phyloP scores from a whole-genome alignment of 345 rosid genomes.

The Boechera retrofracta region DNA sequence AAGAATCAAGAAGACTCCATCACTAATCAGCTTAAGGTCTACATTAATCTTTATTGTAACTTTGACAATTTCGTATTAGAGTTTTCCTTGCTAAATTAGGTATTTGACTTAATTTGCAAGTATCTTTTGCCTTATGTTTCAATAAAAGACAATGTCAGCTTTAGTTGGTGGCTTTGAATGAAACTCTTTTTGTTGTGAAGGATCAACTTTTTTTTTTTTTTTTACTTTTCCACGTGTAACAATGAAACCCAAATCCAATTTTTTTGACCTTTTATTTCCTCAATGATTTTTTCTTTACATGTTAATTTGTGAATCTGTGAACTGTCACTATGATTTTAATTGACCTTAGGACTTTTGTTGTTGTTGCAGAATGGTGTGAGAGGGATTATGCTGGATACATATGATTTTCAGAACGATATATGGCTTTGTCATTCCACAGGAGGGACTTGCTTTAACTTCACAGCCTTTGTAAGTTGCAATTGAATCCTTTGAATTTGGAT shows the following conservation, averaged over 20 bases:
- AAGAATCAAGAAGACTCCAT: conserved; percentile 87
- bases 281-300: neutral
- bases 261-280: neutral
- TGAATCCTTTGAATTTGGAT: neutral
- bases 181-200: neutral
- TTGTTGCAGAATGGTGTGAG: conserved; percentile 85
- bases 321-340: neutral
- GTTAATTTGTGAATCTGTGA: neutral
- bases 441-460: conserved; percentile 72
- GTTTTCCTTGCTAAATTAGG: neutral
- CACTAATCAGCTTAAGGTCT: conserved; percentile 77
- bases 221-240: conserved; percentile 25
- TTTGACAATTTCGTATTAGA: neutral
- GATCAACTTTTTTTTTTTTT: neutral
- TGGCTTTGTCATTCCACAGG: conserved; percentile 90
- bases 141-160: conserved; percentile 40
- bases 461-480: conserved; percentile 78
- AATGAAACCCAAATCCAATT: neutral
- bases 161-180: conserved; percentile 34
- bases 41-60: neutral
- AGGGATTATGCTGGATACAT: conserved; percentile 92
- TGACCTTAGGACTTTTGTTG: neutral
- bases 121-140: conserved; percentile 23
- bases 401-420: conserved; percentile 75
- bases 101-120: conserved; percentile 32